phyloP scores from a whole-genome alignment of 495 filamentous ascomycete species.

The Parathielavia hyrcaniae region DNA sequence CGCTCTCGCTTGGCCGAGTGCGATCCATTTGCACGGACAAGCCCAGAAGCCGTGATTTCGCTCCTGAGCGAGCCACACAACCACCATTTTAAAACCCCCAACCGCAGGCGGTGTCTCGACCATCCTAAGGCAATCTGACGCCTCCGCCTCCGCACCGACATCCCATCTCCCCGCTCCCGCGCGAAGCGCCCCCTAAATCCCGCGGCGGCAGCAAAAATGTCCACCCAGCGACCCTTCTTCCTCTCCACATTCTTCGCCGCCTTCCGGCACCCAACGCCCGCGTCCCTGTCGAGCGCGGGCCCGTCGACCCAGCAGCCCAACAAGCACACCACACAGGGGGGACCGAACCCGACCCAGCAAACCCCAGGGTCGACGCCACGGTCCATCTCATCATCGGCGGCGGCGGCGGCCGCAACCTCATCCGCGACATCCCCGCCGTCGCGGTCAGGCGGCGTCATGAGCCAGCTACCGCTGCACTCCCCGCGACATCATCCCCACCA shows the following conservation, averaged over 20 bases:
- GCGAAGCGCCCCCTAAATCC: neutral
- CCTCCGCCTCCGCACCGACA: neutral
- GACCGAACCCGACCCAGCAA: conserved; percentile 30
- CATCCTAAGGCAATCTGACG: neutral
- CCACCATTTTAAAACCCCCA: no score
- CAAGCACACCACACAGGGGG: conserved; percentile 36
- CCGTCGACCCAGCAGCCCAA: conserved; percentile 36
- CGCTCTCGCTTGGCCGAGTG: no score
- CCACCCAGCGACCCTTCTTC: conserved; percentile 74
- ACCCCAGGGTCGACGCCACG: conserved; percentile 20
- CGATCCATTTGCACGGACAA: no score
- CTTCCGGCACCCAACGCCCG: conserved; percentile 51
- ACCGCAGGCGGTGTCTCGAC: no score
- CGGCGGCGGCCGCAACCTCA: conserved; percentile 18
- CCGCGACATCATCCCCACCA: conserved; percentile 36
- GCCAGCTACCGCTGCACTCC: conserved; percentile 42
- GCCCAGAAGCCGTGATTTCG: no score
- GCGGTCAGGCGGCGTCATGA: conserved; percentile 37
- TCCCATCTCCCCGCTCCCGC: neutral
- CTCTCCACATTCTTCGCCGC: conserved; percentile 80
- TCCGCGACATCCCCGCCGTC: conserved; percentile 33
- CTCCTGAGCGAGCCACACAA: no score
- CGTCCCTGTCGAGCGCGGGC: conserved; percentile 27
- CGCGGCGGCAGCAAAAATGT: conserved; percentile 48
- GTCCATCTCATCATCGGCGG: conserved; percentile 24